These are phyloP conservation scores for Torulaspora delbrueckii DNA, from an alignment of 805 yeast genomes.

Conservation along the genomic window DNA sequence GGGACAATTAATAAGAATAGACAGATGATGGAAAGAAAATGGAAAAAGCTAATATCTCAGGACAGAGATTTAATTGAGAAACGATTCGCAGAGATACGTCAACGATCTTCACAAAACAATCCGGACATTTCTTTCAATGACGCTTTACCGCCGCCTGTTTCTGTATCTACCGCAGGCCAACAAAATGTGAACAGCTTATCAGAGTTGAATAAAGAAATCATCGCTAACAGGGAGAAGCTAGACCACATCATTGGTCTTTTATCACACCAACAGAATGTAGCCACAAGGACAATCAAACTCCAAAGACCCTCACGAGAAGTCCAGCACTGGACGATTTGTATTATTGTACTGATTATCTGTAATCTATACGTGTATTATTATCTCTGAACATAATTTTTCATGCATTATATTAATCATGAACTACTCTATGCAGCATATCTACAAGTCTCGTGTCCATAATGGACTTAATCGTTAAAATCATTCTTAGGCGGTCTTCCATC, in stretches of 20 bases:
- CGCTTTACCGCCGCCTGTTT: not conserved
- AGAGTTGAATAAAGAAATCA: slow-evolving; percentile 20
- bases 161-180: not conserved
- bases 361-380: slow-evolving; percentile 29
- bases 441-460: slow-evolving; percentile 2
- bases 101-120: slow-evolving; percentile 1
- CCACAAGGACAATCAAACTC: not conserved
- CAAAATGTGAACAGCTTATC: not conserved
- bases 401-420: not conserved
- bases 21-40: slow-evolving; percentile 16
- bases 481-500: slow-evolving; percentile 76
- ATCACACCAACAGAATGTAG: slow-evolving; percentile 2
- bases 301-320: slow-evolving; percentile 6
- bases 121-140: not conserved
- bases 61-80: slow-evolving; percentile 17
- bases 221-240: slow-evolving; percentile 22
- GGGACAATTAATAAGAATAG: slow-evolving; percentile 10
- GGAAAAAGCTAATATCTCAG: slow-evolving; percentile 15
- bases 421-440: not conserved
- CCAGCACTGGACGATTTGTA: slow-evolving; percentile 30
- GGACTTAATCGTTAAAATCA: slow-evolving; percentile 62
- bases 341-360: slow-evolving; percentile 27
- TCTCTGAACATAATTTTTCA: slow-evolving; percentile 13
- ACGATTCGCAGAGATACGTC: slow-evolving; percentile 16
- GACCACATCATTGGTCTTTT: slow-evolving; percentile 26